Percentiles rank a stretch among this genome's conserved stretches.
phyloP scores from a whole-genome alignment of 2,329 filamentous ascomycete genomes.

The Colletotrichum sp. region DNA sequence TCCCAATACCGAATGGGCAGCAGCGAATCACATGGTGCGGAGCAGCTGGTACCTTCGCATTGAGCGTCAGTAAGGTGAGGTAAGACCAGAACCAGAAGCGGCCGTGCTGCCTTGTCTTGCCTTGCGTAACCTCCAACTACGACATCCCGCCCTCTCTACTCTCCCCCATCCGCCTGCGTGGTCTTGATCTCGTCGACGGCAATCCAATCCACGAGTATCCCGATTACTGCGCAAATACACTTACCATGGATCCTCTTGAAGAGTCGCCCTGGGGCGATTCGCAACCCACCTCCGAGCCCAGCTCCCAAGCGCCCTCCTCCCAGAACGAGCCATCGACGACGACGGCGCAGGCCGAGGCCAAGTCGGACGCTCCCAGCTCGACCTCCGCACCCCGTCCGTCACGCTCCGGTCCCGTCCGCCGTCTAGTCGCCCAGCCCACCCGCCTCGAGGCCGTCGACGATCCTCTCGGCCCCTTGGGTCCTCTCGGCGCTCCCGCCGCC shows the following conservation, averaged over 20 bases:
- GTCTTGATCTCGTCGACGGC: not conserved
- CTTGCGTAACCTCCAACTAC: slow-evolving; percentile 9
- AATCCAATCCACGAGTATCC: not conserved
- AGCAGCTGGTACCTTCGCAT: slow-evolving; percentile 1
- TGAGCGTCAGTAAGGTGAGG: not conserved
- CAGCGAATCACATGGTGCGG: slow-evolving; percentile 16
- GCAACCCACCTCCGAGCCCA: slow-evolving; percentile 32
- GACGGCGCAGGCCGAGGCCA: slow-evolving; percentile 30
- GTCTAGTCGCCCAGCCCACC: slow-evolving; percentile 76
- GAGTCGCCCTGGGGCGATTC: slow-evolving; percentile 61
- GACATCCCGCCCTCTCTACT: not conserved
- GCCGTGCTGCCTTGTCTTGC: slow-evolving; percentile 5
- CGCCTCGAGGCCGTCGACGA: slow-evolving; percentile 80
- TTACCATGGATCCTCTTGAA: slow-evolving; percentile 52
- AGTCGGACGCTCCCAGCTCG: slow-evolving; percentile 31
- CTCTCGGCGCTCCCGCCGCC: slow-evolving; percentile 55
- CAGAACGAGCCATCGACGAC: slow-evolving; percentile 31
- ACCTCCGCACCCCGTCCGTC: slow-evolving; percentile 41
- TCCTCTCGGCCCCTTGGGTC: slow-evolving; percentile 79
- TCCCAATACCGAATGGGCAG: not conserved
- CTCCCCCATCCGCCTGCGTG: not conserved
- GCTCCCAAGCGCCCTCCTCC: slow-evolving; percentile 35
- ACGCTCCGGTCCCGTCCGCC: slow-evolving; percentile 54
- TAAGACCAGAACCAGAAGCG: slow-evolving; percentile 11
- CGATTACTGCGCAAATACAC: not conserved